A percentile compares a stretch with the other conserved stretches of the same genome.
phyloP scores from a whole-genome alignment of 805 yeast genomes.

The Teunomyces funiuensis region DNA sequence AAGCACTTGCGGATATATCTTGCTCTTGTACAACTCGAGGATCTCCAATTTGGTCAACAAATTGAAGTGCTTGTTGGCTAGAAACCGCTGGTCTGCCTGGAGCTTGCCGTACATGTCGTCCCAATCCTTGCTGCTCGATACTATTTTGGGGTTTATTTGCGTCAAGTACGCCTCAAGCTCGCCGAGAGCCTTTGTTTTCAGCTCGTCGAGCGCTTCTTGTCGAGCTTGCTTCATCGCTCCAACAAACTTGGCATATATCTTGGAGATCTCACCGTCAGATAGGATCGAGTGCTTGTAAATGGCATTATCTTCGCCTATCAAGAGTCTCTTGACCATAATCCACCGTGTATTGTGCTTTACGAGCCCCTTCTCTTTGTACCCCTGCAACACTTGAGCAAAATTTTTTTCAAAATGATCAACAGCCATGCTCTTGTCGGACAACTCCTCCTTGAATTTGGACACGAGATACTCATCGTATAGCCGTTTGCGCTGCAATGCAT shows the following conservation, averaged over 20 bases:
- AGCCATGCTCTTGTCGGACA: conserved; percentile 51
- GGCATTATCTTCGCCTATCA: conserved; percentile 62
- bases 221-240: conserved; percentile 35
- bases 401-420: conserved; percentile 55
- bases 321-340: conserved; percentile 49
- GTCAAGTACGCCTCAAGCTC: conserved; percentile 55
- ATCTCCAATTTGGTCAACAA: conserved; percentile 59
- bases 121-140: conserved; percentile 37
- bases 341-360: conserved; percentile 62
- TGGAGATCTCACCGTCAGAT: conserved; percentile 55
- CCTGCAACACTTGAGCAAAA: conserved; percentile 48
- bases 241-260: conserved; percentile 54
- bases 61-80: conserved; percentile 57
- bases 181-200: conserved; percentile 47
- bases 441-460: conserved; percentile 44
- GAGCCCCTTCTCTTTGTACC: conserved; percentile 29
- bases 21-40: conserved; percentile 47
- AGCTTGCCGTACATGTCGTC: conserved; percentile 33
- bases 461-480: conserved; percentile 64
- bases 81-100: conserved; percentile 49
- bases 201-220: conserved; percentile 17
- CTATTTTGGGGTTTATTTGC: conserved; percentile 30
- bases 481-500: conserved; percentile 58
- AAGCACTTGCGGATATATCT: conserved; percentile 30
- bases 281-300: conserved; percentile 60